A percentile compares a stretch with the other conserved stretches of the same genome.
Conservation (phyloP, 2,329 filamentous ascomycete genomes). For the Dactylellina sp. region DNA sequence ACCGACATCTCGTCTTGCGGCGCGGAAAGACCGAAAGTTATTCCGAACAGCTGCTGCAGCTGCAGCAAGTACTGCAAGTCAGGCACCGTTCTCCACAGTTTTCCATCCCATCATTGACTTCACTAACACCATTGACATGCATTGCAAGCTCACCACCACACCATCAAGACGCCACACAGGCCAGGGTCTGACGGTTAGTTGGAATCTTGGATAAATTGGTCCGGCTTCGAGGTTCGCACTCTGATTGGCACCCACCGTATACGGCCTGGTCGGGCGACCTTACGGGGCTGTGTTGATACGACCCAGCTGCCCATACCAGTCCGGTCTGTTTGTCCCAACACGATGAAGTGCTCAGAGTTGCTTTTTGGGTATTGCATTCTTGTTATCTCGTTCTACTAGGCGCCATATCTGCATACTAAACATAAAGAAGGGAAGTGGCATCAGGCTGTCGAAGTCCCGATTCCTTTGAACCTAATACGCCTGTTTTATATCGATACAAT, state of each 20-base stretch:
- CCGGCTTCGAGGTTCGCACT: conserved; percentile 12
- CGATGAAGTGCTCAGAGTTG: conserved; percentile 3
- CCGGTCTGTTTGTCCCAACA: neutral
- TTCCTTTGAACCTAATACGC: conserved; percentile 5
- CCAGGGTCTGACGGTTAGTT: neutral
- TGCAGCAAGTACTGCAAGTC: neutral
- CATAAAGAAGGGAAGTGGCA: conserved; percentile 6
- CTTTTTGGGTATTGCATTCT: conserved; percentile 4
- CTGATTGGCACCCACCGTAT: conserved; percentile 23
- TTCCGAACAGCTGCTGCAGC: conserved; percentile 44
- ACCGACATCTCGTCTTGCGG: neutral
- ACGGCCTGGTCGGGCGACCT: conserved; percentile 4
- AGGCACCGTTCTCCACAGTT: conserved; percentile 20
- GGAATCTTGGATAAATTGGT: conserved; percentile 29
- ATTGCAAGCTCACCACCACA: conserved; percentile 24
- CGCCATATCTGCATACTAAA: neutral
- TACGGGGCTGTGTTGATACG: conserved; percentile 19
- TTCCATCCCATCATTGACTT: too few relatives aligned
- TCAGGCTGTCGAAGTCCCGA: neutral
- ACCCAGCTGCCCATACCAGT: conserved; percentile 9
- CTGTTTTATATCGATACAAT: conserved; percentile 18
- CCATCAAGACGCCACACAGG: conserved; percentile 39
- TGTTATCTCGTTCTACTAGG: neutral
- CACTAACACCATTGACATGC: too few relatives aligned
- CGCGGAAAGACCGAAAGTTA: conserved; percentile 53